Percentiles rank a stretch among this genome's conserved stretches.
Evolutionary conservation across 2,329 filamentous ascomycete species (phyloP).

Genomic region (Cercospora sojina): DNA sequence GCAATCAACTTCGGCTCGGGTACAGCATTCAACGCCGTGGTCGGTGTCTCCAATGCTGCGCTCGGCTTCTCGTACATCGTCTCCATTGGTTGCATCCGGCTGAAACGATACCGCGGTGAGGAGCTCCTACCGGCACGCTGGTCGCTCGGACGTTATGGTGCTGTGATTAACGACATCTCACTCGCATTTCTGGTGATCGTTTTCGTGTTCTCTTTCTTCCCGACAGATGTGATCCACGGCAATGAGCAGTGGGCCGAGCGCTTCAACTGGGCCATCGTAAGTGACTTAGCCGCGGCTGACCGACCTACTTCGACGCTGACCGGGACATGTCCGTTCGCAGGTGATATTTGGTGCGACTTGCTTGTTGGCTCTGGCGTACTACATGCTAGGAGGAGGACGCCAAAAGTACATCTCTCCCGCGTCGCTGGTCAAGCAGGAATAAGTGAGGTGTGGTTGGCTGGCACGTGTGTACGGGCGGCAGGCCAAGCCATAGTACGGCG

Average conservation of each 20-base stretch:
- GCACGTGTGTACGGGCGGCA: background rate
- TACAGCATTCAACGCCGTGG: constrained; percentile 44
- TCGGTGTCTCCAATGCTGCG: constrained; percentile 42
- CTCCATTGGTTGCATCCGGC: constrained; percentile 36
- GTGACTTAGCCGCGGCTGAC: constrained; percentile 21
- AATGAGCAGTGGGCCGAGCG: constrained; percentile 28
- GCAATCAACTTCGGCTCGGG: constrained; percentile 46
- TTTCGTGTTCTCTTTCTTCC: constrained; percentile 41
- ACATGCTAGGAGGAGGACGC: constrained; percentile 31
- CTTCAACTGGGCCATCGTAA: constrained; percentile 39
- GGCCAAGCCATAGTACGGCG: background rate
- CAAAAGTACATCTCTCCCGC: constrained; percentile 35
- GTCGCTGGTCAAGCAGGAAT: constrained; percentile 35
- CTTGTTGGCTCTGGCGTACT: constrained; percentile 28
- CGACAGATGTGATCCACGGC: constrained; percentile 25
- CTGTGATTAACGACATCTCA: constrained; percentile 37
- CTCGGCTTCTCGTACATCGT: constrained; percentile 39
- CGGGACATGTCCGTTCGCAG: background rate
- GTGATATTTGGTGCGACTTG: constrained; percentile 14
- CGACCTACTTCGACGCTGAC: background rate
- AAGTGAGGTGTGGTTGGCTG: background rate
- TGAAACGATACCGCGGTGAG: constrained; percentile 36
- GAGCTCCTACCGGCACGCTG: constrained; percentile 36
- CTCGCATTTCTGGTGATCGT: constrained; percentile 34
- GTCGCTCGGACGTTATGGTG: constrained; percentile 38